These are phyloP conservation scores for Pseudonitzschia delicatissima DNA, from an alignment of 108 stramenopile genomes.

Conservation along the genomic window DNA sequence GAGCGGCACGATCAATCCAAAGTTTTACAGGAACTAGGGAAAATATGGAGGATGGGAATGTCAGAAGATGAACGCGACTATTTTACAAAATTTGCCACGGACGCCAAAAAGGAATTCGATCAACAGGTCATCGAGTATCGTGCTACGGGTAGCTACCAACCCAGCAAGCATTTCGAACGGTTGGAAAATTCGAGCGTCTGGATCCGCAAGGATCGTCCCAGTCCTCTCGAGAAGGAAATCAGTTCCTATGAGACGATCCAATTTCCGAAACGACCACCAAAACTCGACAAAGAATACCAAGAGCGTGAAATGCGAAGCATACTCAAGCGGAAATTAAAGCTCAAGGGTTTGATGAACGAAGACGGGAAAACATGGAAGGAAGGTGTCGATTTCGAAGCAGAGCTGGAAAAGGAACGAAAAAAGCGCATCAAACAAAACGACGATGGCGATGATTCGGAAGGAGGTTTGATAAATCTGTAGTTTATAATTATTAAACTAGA, in stretches of 20 bases:
- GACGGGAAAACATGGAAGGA: slow-evolving; percentile 30
- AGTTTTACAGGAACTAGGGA: slow-evolving; percentile 62
- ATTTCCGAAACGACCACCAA: slow-evolving; percentile 68
- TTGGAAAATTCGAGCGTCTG: slow-evolving; percentile 56
- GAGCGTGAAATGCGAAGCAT: slow-evolving; percentile 22
- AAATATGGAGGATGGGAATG: slow-evolving; percentile 63
- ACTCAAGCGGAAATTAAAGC: slow-evolving; percentile 22
- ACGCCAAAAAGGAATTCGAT: slow-evolving; percentile 60
- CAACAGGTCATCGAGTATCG: slow-evolving; percentile 64
- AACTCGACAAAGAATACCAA: slow-evolving; percentile 56
- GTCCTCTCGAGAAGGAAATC: slow-evolving; percentile 78
- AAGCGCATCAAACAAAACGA: slow-evolving; percentile 5
- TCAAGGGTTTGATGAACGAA: slow-evolving; percentile 31
- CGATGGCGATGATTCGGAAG: too few relatives aligned
- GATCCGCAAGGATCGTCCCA: slow-evolving; percentile 49
- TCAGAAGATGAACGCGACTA: slow-evolving; percentile 48
- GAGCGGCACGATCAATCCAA: slow-evolving; percentile 64
- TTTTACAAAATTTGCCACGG: slow-evolving; percentile 63
- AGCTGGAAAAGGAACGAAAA: slow-evolving; percentile 21
- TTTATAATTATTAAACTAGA: too few relatives aligned
- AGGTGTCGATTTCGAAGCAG: slow-evolving; percentile 28
- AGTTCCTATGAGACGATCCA: slow-evolving; percentile 50
- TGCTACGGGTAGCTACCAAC: slow-evolving; percentile 65
- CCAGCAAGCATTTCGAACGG: slow-evolving; percentile 33
- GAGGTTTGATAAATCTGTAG: too few relatives aligned